Base-by-base conservation (phyloP, 1,284 basidiomycete genomes). In the Leccinum idahoense region DNA sequence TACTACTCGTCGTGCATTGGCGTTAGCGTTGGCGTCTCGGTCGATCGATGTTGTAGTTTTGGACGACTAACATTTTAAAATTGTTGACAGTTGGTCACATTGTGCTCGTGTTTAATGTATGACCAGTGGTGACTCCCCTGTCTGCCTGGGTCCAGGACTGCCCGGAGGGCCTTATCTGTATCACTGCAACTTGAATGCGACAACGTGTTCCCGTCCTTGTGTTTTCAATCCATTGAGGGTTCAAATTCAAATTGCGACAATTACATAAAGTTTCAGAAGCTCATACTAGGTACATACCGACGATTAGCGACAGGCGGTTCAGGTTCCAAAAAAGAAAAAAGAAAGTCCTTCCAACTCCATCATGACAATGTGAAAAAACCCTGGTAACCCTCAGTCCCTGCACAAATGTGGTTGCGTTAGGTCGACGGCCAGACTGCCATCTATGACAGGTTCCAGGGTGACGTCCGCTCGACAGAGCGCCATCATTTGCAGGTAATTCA, bases 361-460 rank as follows among this genome's bases (percentile, higher is more conserved):
- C 7, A 10, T n/a, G 29, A 57, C 32, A 5, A 5, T 12, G 23
- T 39, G n/a, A 32, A 44, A n/a, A 23, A 5, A 7, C 10, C 8
- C 59, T 74, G 71, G 44, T 18, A 18, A 70, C 70, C 83, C 82
- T 18, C 18, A 84, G 67, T 84, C 80, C 57, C 74, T 72, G 64
- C 83, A 84, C 39, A 79, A 68, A 65, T 82, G 81, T 15, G 77
- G 78, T 68, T 70, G 64, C 77, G 69, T 59, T 77, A 74, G 57
- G 68, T 71, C 57, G 74, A 73, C 69, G 14, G 64, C 73, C 60
- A 81, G 78, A 67, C 80, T 77, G n/a, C 74, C 68, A 61, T 69
- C 57, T 29, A 72, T 41, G 18, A 73, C 72, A 0, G 69, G 66
- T 49, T 79, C 78, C 14, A 79, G 64, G 4, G 71, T 72, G 14